Percentiles rank a stretch among this genome's conserved stretches.
Evolutionary conservation across 2,329 filamentous ascomycete species (phyloP).

Genomic region (Leptosphaerulina australis): DNA sequence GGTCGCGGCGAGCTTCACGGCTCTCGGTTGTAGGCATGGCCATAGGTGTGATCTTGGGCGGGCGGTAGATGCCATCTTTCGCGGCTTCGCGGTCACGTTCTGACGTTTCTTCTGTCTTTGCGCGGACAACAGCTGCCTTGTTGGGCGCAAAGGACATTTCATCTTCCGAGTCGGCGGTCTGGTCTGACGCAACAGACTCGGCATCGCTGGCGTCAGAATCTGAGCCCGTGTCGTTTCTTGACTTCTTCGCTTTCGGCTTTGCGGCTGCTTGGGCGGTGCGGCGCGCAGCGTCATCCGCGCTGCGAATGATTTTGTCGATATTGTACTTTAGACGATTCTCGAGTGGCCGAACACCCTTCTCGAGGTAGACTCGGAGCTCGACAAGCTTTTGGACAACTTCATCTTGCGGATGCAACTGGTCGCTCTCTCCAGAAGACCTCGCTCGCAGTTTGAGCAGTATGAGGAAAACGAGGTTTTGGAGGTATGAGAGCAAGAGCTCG

Average conservation of each 20-base stretch:
- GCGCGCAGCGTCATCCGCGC: constrained; percentile 71
- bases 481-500: constrained; percentile 93
- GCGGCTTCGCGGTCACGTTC: constrained; percentile 40
- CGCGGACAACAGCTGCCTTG: constrained; percentile 53
- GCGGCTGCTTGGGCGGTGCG: constrained; percentile 35
- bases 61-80: constrained; percentile 78
- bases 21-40: constrained; percentile 74
- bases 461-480: constrained; percentile 91
- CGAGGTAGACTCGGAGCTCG: constrained; percentile 88
- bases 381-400: constrained; percentile 84
- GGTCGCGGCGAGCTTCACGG: constrained; percentile 65
- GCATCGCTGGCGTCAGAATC: constrained; percentile 52
- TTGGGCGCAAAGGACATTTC: constrained; percentile 69
- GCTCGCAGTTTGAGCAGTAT: constrained; percentile 75
- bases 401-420: constrained; percentile 59
- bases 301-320: constrained; percentile 90
- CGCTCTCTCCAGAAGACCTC: constrained; percentile 42
- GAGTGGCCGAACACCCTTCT: constrained; percentile 87
- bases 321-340: constrained; percentile 93
- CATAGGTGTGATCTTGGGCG: constrained; percentile 85
- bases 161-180: constrained; percentile 54
- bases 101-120: constrained; percentile 27
- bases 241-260: constrained; percentile 30
- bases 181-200: constrained; percentile 36
- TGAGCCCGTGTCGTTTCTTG: constrained; percentile 46